Conservation (phyloP, 2,329 filamentous ascomycete genomes). For the Emergomyces africanus region DNA sequence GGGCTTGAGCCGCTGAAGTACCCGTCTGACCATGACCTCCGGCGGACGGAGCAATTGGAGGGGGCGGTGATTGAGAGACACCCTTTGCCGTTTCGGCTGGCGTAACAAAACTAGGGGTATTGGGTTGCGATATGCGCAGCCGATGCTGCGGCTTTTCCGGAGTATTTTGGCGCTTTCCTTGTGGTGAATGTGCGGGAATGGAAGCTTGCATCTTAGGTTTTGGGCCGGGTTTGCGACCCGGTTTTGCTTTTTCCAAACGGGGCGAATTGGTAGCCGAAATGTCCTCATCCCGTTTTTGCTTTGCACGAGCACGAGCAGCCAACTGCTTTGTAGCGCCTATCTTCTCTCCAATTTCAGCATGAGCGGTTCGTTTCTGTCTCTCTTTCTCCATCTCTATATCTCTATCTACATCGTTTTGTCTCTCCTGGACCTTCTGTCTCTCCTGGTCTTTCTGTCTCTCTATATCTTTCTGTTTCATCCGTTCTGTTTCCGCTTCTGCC, state of each 20-base stretch:
- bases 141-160: not conserved
- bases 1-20: not conserved
- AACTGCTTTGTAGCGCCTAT: not conserved
- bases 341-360: slow-evolving; percentile 6
- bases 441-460: slow-evolving; percentile 14
- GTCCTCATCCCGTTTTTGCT: not conserved
- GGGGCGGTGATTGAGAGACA: not conserved
- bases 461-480: not conserved
- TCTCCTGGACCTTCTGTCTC: slow-evolving; percentile 10
- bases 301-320: slow-evolving; percentile 1
- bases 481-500: slow-evolving; percentile 20
- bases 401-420: too few relatives aligned
- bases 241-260: not conserved
- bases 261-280: slow-evolving; percentile 2
- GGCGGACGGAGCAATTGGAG: not conserved
- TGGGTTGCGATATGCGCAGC: too few relatives aligned
- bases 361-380: slow-evolving; percentile 11
- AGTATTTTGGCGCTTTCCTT: not conserved
- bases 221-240: not conserved
- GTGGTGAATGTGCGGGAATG: not conserved
- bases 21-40: too few relatives aligned
- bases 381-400: slow-evolving; percentile 9
- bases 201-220: not conserved
- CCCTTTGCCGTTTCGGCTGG: not conserved
- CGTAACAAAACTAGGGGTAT: not conserved